These are phyloP conservation scores for Populus euphratica DNA, from an alignment of 345 rosid species.

Conservation along the genomic window DNA sequence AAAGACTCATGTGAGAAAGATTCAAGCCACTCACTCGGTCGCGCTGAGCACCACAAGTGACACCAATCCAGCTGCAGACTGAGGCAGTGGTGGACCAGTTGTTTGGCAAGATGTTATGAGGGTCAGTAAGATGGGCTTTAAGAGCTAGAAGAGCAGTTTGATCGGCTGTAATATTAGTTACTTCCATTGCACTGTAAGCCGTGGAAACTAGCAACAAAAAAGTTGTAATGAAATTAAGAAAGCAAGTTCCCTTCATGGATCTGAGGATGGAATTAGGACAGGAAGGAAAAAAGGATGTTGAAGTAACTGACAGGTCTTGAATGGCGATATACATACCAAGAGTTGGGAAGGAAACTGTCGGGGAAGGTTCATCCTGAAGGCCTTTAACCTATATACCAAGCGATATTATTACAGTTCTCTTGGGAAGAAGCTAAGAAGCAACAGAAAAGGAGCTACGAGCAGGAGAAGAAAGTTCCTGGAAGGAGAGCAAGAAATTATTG, in stretches of 20 bases:
- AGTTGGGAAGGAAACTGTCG: too few species aligned
- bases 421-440: too few species aligned
- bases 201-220: neutral
- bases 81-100: slow-evolving; percentile 15
- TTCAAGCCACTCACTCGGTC: slow-evolving; percentile 10
- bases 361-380: too few species aligned
- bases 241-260: slow-evolving; percentile 1
- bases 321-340: too few species aligned
- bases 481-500: too few species aligned
- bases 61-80: slow-evolving; percentile 6
- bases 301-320: too few species aligned
- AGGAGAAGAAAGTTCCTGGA: too few species aligned
- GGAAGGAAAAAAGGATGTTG: neutral
- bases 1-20: slow-evolving; percentile 6
- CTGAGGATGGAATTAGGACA: too few species aligned
- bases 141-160: slow-evolving; percentile 16
- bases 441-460: too few species aligned
- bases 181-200: neutral
- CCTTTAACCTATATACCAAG: too few species aligned
- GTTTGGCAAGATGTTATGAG: slow-evolving; percentile 2
- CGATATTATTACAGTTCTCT: too few species aligned
- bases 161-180: neutral
- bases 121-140: slow-evolving; percentile 6
- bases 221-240: neutral
- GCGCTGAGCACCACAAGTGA: slow-evolving; percentile 3